Evolutionary conservation across 2,329 filamentous ascomycete genomes (phyloP).

Genomic region (Setomelanomma holmii): DNA sequence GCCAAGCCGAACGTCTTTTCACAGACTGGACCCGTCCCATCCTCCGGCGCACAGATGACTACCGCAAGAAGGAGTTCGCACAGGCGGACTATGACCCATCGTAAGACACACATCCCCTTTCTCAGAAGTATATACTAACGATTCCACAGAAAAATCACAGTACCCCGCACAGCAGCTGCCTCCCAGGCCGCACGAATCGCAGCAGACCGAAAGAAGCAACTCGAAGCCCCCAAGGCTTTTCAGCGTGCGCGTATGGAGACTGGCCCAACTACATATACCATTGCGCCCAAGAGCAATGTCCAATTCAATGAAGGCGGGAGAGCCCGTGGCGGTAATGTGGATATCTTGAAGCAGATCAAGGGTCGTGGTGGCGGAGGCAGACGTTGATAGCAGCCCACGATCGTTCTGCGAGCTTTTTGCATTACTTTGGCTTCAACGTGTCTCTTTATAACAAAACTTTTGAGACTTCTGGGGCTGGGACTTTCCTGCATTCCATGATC

Average conservation of each 20-base stretch:
- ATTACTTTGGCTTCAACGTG: not conserved
- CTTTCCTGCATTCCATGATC: too few species aligned
- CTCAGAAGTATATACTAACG: not conserved
- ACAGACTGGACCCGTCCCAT: conserved; percentile 97
- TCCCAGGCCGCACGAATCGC: conserved; percentile 44
- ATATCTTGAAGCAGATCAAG: conserved; percentile 42
- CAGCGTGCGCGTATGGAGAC: conserved; percentile 67
- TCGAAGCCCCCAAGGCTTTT: conserved; percentile 60
- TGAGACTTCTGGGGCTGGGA: not conserved
- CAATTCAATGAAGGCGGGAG: conserved; percentile 40
- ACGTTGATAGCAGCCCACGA: conserved; percentile 12
- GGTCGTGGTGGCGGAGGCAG: conserved; percentile 33
- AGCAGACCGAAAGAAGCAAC: conserved; percentile 54
- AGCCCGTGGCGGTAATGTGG: conserved; percentile 32
- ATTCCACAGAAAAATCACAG: conserved; percentile 26
- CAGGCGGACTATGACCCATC: conserved; percentile 67
- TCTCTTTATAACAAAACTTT: not conserved
- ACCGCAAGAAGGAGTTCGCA: conserved; percentile 81
- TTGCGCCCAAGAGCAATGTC: conserved; percentile 66
- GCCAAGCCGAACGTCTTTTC: conserved; percentile 89
- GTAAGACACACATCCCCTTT: conserved; percentile 38
- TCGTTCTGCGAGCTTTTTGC: not conserved
- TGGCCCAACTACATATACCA: conserved; percentile 66
- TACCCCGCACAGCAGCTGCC: conserved; percentile 32
- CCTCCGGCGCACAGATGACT: conserved; percentile 90